Base-by-base conservation (phyloP, 73 alveolate species). In the Paramecium primaurelia region DNA sequence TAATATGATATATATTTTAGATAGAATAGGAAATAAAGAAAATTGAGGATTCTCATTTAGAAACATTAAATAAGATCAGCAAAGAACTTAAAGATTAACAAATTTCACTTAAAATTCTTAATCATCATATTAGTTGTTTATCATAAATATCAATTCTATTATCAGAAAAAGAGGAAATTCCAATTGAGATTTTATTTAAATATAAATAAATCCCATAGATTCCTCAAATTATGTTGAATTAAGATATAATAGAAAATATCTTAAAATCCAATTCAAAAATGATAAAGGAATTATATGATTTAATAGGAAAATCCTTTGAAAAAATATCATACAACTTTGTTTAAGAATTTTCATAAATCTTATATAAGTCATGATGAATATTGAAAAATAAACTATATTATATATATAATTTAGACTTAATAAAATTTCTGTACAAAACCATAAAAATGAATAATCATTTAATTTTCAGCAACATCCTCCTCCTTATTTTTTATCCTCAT, bases 291-390 rank as follows among this genome's bases (percentile, higher is more conserved):
- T 32, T 64, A 34, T 64, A 32, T 64, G 84, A 34, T 28, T 34
- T 28, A n/a, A 64, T 64, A 32, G 84, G 84, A 64, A 64, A 64
- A 64, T 28, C 84, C 20, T 64, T 64, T 64, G 84, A 64, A 64
- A 64, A 64, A 34, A 64, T 64, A 64, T 64, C 84, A 4, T 64
- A 64, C 22, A 64, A 64, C 51, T 64, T 64, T 64, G 84, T 64
- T 11, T 64, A 64, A 34, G 84, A 64, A 34, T 64, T 64, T 64
- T 32, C 84, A 14, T 32, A 64, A 34, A 64, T 64, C 22, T 12
- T 64, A 8, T 32, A 64, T 34, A 64, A 64, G 12, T 64, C 6
- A 28, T 64, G 84, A 64, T 22, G 20, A 58, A 0, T 32, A 18
- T 64, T 64, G 34, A 54, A 18, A 16, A 54, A 16, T 54, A 4